Evolutionary conservation across 768 basidiomycete genomes (phyloP).

Genomic region (Termitomyces bulborhizus): DNA sequence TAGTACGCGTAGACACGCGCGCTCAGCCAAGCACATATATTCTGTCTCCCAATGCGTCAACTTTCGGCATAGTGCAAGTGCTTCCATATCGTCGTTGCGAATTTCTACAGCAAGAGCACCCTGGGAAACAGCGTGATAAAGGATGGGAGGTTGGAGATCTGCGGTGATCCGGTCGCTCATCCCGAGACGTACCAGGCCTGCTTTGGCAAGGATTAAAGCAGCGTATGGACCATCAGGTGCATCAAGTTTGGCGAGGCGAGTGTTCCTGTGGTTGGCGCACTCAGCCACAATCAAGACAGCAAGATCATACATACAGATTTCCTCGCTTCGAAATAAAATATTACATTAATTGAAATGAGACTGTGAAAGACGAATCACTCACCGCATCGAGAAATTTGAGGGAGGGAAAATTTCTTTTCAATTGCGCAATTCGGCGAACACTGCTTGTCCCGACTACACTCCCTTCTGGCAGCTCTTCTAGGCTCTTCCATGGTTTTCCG

Average conservation of each 20-base stretch:
- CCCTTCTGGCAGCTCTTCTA: slow-evolving; percentile 83
- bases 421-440: slow-evolving; percentile 86
- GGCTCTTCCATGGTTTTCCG: slow-evolving; percentile 55
- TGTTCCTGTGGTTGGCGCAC: slow-evolving; percentile 49
- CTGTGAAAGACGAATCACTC: slow-evolving; percentile 27
- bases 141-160: slow-evolving; percentile 65
- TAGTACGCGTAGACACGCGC: slow-evolving; percentile 79
- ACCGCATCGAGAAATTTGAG: slow-evolving; percentile 87
- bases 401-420: slow-evolving; percentile 69
- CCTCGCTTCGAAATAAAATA: slow-evolving; percentile 50
- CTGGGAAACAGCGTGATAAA: slow-evolving; percentile 91
- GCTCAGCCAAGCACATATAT: slow-evolving; percentile 77
- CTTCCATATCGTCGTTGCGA: slow-evolving; percentile 54
- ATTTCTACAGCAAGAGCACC: slow-evolving; percentile 90
- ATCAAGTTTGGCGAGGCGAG: slow-evolving; percentile 88
- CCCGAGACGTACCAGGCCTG: slow-evolving; percentile 81
- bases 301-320: slow-evolving; percentile 59
- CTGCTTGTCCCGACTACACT: slow-evolving; percentile 95
- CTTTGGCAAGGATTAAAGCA: slow-evolving; percentile 89
- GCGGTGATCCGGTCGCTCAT: slow-evolving; percentile 69
- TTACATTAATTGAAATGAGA: not conserved
- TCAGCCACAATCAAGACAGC: slow-evolving; percentile 6
- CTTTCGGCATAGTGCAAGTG: slow-evolving; percentile 55
- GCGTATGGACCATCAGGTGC: slow-evolving; percentile 72
- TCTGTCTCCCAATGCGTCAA: slow-evolving; percentile 75